Evolutionary conservation across 495 filamentous ascomycete species (phyloP).

Genomic region (Aspergillus sclerotiicarbonarius): DNA sequence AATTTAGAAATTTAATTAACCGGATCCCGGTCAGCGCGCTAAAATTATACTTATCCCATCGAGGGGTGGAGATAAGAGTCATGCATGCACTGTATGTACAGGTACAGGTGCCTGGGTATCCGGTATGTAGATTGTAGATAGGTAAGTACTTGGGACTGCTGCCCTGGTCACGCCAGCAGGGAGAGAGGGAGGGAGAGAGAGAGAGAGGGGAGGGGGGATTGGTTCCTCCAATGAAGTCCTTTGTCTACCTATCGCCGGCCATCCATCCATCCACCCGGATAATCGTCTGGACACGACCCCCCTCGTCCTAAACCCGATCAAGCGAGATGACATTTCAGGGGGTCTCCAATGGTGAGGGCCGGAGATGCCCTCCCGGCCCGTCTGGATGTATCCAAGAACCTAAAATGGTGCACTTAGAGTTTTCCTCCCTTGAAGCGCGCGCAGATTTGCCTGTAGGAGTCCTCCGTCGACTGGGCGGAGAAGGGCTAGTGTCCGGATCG

Average conservation of each 20-base stretch:
- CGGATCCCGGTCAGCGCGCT: background rate
- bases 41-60: constrained; percentile 1
- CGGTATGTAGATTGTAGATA: background rate
- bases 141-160: background rate
- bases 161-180: background rate
- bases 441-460: no score
- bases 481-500: background rate
- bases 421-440: background rate
- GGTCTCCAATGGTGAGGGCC: background rate
- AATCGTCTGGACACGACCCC: background rate
- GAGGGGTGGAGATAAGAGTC: constrained; percentile 2
- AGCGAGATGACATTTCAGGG: background rate
- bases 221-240: background rate
- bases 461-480: background rate
- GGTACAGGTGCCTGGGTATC: background rate
- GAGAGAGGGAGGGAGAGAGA: background rate
- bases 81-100: background rate
- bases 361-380: background rate
- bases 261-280: background rate
- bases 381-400: background rate
- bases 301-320: background rate
- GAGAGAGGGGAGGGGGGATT: background rate
- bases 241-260: background rate
- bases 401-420: background rate
- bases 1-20: background rate